Conservation (phyloP, 2,329 filamentous ascomycete species). For the Huntiella bhutanensis region DNA sequence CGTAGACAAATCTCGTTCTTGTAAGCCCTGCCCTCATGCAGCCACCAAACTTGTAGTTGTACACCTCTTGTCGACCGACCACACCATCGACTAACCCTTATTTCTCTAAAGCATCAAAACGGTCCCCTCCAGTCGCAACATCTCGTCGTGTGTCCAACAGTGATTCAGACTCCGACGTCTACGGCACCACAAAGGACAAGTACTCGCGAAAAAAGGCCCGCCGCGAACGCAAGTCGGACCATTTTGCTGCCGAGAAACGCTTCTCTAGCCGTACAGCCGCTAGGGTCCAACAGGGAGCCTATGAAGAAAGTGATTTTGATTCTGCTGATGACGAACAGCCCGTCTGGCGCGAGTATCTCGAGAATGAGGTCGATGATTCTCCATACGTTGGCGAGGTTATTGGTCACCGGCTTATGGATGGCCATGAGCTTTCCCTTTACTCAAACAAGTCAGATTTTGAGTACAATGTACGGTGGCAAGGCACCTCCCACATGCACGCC, state of each 20-base stretch:
- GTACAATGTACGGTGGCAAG: constrained; percentile 91
- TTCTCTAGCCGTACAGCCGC: constrained; percentile 79
- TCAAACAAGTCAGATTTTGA: constrained; percentile 60
- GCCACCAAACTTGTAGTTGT: background rate
- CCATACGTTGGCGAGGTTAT: constrained; percentile 84
- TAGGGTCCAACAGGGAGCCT: constrained; percentile 43
- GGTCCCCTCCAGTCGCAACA: constrained; percentile 27
- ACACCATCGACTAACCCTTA: constrained; percentile 12
- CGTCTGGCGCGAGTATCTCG: constrained; percentile 40
- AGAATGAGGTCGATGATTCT: constrained; percentile 53
- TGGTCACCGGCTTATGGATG: constrained; percentile 64
- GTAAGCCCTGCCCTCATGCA: constrained; percentile 25
- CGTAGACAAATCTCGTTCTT: constrained; percentile 41
- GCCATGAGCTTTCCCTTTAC: constrained; percentile 37
- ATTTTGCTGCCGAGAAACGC: constrained; percentile 60
- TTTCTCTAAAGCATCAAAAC: constrained; percentile 34
- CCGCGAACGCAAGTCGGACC: constrained; percentile 48
- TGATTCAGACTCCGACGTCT: constrained; percentile 56
- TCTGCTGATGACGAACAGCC: constrained; percentile 38
- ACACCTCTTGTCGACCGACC: background rate
- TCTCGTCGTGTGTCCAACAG: constrained; percentile 38
- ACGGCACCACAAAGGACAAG: constrained; percentile 56
- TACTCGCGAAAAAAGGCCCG: constrained; percentile 58
- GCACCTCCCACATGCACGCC: constrained; percentile 83
- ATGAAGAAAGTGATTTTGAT: constrained; percentile 47